Conservation (phyloP, 208 protist genomes). For the Leptomonas pyrrhocoris region DNA sequence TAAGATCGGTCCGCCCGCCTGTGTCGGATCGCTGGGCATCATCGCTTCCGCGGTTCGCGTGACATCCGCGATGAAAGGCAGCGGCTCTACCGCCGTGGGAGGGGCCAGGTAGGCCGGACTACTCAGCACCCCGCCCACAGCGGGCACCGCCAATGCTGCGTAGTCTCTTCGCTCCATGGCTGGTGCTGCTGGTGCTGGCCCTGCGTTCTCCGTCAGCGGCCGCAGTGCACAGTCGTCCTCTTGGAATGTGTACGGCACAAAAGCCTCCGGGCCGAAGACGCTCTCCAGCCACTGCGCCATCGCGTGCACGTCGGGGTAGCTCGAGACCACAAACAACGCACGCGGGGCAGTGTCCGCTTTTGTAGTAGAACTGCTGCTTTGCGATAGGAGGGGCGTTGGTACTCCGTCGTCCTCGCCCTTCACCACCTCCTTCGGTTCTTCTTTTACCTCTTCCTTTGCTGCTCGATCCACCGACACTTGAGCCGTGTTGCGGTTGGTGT, state of each 20-base stretch:
- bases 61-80: constrained; percentile 26
- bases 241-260: constrained; percentile 48
- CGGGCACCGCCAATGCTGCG: background rate
- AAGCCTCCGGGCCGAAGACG: constrained; percentile 67
- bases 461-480: background rate
- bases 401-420: background rate
- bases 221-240: constrained; percentile 33
- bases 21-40: constrained; percentile 22
- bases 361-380: background rate
- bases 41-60: background rate
- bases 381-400: background rate
- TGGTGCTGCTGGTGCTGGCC: background rate
- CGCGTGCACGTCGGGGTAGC: constrained; percentile 43
- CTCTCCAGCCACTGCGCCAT: constrained; percentile 46
- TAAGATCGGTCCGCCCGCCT: background rate
- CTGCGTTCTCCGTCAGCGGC: constrained; percentile 20
- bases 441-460: background rate
- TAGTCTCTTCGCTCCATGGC: background rate
- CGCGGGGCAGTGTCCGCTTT: constrained; percentile 21
- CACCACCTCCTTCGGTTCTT: background rate
- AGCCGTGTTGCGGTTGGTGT: background rate
- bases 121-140: background rate
- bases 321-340: constrained; percentile 55
- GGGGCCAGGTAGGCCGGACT: constrained; percentile 8
- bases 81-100: background rate